Percentiles rank a stretch among this genome's conserved stretches.
Conservation (phyloP, 306 rosid genomes). For the Mimosa pudica region DNA sequence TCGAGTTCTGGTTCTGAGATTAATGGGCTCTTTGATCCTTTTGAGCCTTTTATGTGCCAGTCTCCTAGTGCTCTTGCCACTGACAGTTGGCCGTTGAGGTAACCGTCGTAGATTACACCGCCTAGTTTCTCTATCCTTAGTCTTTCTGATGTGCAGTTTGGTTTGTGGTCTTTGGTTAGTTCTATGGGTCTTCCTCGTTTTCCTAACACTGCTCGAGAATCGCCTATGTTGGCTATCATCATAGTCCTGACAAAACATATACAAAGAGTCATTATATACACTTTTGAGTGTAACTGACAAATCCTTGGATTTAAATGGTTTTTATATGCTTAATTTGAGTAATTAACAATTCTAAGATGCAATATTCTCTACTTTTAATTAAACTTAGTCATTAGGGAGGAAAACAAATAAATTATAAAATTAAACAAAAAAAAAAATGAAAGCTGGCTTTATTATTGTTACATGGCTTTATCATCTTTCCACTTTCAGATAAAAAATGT, state of each 20-base stretch:
- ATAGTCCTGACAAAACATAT: conserved; percentile 34
- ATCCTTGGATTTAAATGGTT: no score
- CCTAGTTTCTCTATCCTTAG: conserved; percentile 53
- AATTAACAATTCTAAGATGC: no score
- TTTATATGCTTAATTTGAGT: no score
- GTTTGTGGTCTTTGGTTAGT: conserved; percentile 52
- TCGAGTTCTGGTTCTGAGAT: conserved; percentile 52
- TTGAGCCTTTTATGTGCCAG: conserved; percentile 53
- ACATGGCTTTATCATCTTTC: no score
- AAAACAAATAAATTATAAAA: no score
- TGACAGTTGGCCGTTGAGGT: conserved; percentile 52
- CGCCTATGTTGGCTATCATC: conserved; percentile 53
- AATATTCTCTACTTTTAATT: no score
- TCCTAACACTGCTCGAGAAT: conserved; percentile 54
- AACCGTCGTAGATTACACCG: conserved; percentile 49
- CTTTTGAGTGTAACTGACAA: no score
- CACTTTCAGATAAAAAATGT: no score
- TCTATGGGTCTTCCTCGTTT: conserved; percentile 53
- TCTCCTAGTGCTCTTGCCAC: conserved; percentile 57
- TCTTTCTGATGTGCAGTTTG: conserved; percentile 48
- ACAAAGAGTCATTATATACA: not conserved
- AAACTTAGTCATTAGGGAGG: no score
- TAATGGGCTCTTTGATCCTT: conserved; percentile 49
- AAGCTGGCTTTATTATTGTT: no score
- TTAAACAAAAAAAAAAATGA: no score